A percentile compares a stretch with the other conserved stretches of the same genome.
phyloP scores from a whole-genome alignment of 2,329 filamentous ascomycete species.

The Talaromyces piceae region DNA sequence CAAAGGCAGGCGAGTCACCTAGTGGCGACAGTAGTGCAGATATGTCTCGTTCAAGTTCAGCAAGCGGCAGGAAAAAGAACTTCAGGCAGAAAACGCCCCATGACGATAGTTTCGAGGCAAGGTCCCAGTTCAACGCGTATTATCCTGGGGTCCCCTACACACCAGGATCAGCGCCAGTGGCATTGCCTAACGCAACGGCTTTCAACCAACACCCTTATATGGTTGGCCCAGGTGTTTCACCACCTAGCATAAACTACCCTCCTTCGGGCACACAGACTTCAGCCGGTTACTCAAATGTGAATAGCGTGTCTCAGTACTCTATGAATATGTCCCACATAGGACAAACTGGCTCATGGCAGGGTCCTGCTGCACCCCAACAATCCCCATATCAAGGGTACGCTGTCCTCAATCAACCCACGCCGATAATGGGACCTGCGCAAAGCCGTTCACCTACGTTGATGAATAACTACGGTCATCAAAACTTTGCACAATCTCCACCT shows the following conservation, averaged over 20 bases:
- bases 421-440: constrained; percentile 30
- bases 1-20: constrained; percentile 41
- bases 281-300: constrained; percentile 27
- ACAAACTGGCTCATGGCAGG: constrained; percentile 30
- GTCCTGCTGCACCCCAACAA: constrained; percentile 25
- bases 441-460: constrained; percentile 31
- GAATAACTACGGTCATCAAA: constrained; percentile 30
- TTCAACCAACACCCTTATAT: constrained; percentile 27
- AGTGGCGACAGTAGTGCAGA: constrained; percentile 65
- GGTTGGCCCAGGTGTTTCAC: constrained; percentile 29
- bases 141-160: constrained; percentile 36
- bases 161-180: constrained; percentile 24
- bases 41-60: constrained; percentile 79
- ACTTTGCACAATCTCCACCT: constrained; percentile 21
- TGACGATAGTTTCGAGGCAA: constrained; percentile 62
- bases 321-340: constrained; percentile 28
- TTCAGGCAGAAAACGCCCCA: constrained; percentile 59
- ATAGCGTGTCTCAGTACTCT: constrained; percentile 27
- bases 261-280: constrained; percentile 23
- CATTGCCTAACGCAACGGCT: constrained; percentile 24
- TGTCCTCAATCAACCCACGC: constrained; percentile 29
- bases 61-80: constrained; percentile 70
- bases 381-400: constrained; percentile 31
- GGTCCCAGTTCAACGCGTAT: constrained; percentile 46
- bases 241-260: constrained; percentile 25